Evolutionary conservation across 345 rosid genomes (phyloP).

Genomic region (Iberis pinnata): DNA sequence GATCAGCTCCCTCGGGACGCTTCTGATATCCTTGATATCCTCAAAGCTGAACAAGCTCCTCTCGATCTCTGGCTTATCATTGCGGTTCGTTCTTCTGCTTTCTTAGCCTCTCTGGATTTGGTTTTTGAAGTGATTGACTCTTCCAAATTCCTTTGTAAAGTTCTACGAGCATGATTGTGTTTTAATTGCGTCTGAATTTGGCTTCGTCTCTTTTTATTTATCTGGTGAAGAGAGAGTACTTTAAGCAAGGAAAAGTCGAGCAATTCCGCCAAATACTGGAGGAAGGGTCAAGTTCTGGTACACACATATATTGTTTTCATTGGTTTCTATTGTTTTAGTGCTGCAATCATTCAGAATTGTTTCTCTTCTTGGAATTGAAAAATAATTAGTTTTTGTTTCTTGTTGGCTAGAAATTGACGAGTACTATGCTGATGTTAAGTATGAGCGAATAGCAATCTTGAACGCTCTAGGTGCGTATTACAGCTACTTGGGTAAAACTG

Average conservation of each 20-base stretch:
- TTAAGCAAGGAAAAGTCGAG: slow-evolving; percentile 86
- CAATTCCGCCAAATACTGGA: slow-evolving; percentile 92
- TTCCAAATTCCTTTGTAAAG: too few relatives aligned
- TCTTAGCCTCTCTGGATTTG: neutral
- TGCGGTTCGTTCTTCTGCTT: slow-evolving; percentile 54
- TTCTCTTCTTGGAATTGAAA: neutral
- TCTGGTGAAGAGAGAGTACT: slow-evolving; percentile 77
- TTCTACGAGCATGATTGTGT: too few relatives aligned
- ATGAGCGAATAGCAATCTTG: slow-evolving; percentile 91
- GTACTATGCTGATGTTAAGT: slow-evolving; percentile 91
- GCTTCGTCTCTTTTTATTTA: neutral
- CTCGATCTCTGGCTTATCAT: slow-evolving; percentile 97
- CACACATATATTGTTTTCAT: neutral
- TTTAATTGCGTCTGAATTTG: neutral
- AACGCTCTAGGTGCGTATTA: slow-evolving; percentile 93
- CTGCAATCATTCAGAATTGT: too few relatives aligned
- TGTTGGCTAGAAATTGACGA: slow-evolving; percentile 75
- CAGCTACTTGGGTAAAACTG: slow-evolving; percentile 87
- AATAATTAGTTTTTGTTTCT: neutral
- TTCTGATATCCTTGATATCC: slow-evolving; percentile 94
- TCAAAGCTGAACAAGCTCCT: slow-evolving; percentile 98
- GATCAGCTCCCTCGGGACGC: slow-evolving; percentile 98
- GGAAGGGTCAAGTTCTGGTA: slow-evolving; percentile 97
- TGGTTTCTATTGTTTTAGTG: too few relatives aligned
- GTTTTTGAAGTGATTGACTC: too few relatives aligned